Conservation (phyloP, 2,329 filamentous ascomycete species). For the Colletotrichum tabaci region DNA sequence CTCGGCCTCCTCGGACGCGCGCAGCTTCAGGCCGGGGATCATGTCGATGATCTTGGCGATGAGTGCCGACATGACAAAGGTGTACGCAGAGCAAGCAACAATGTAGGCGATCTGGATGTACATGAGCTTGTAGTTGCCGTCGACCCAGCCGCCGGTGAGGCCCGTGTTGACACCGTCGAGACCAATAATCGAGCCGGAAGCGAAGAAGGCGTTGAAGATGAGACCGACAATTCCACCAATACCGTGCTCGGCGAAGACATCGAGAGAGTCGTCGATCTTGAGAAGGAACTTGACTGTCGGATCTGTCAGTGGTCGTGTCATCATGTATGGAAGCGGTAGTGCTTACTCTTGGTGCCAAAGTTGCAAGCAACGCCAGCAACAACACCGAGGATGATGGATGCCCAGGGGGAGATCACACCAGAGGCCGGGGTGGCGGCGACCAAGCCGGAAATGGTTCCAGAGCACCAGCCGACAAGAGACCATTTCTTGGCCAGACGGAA, state of each 20-base stretch:
- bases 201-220: constrained; percentile 82
- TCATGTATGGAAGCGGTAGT: too few species aligned
- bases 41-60: constrained; percentile 83
- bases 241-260: constrained; percentile 80
- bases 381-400: constrained; percentile 76
- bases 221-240: constrained; percentile 79
- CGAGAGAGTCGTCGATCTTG: constrained; percentile 78
- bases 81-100: constrained; percentile 74
- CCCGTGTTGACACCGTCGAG: constrained; percentile 84
- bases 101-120: constrained; percentile 88
- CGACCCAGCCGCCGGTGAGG: constrained; percentile 78
- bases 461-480: constrained; percentile 85
- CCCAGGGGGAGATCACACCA: constrained; percentile 78
- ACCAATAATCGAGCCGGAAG: constrained; percentile 78
- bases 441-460: constrained; percentile 78
- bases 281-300: constrained; percentile 71
- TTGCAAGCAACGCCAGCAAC: constrained; percentile 77
- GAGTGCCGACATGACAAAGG: constrained; percentile 81
- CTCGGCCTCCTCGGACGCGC: constrained; percentile 85
- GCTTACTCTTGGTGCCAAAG: constrained; percentile 74
- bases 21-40: constrained; percentile 83
- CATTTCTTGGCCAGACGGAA: constrained; percentile 95
- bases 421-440: constrained; percentile 80
- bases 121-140: constrained; percentile 81
- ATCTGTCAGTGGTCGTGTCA: not conserved